Base-by-base conservation (phyloP, 2,329 filamentous ascomycete genomes). In the Cucurbitaria berberidis region DNA sequence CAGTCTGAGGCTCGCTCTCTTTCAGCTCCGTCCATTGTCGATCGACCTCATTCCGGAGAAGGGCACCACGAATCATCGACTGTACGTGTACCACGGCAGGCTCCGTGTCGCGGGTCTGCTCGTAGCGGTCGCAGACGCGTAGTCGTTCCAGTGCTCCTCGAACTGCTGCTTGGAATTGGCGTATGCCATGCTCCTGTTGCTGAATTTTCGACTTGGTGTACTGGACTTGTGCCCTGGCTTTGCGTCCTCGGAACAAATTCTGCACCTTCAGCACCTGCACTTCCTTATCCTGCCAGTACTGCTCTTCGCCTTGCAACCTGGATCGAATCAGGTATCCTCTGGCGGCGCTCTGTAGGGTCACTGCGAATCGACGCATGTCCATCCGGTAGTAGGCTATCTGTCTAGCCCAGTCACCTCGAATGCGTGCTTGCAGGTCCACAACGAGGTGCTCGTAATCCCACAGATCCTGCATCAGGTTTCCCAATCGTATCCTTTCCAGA, bases 361-460 rank as follows among this genome's bases (percentile, higher is more conserved):
- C 80, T 2, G 93, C 90, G 69, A 96, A 96, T 18, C 79, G 83
- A 50, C 86, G 84, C 93, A 96, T 97, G 60, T 88, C 85, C 51
- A 95, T 79, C 42, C 90, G 86, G 75, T 97, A 97, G 56, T 86
- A 84, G 60, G 88, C 85, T 51, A 98, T 85, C 72, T 97, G 91
- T 40, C 93, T 83, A 1, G 90, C 84, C 77, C 91, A 96, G 66
- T 96, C 91, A 47, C 92, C 96, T 53, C 95, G 87, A 49, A 98
- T 89, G 34, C 89, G 86, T 7, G 93, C 86, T 74, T 99, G 96
- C 9, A 99, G 80, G 46, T 96, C 89, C 38, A 93, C 78, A 24
- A 99, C 76, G 73, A 84, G 81, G 22, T 88, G 83, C 74, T 99
- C 95, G 11, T 85, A 83, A 57, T 95, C 89, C 95, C 95, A 99